phyloP scores from a whole-genome alignment of 2,329 filamentous ascomycete species.

The Elsinoe fawcettii region DNA sequence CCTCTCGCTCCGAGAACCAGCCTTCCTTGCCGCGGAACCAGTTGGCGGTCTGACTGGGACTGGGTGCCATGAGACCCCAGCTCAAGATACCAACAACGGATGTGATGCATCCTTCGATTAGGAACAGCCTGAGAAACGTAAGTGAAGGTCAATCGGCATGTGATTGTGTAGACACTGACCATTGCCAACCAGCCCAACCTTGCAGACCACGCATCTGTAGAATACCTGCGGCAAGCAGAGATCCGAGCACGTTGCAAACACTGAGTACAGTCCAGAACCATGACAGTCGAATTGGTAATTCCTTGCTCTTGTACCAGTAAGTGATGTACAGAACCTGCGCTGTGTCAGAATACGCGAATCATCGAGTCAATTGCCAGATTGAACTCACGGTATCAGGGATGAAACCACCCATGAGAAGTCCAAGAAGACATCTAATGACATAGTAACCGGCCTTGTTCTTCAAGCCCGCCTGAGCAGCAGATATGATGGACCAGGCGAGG shows the following conservation, averaged over 20 bases:
- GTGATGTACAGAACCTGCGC: conserved; percentile 30
- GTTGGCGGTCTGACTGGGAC: conserved; percentile 55
- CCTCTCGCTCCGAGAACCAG: conserved; percentile 61
- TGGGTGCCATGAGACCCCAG: conserved; percentile 51
- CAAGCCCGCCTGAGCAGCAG: conserved; percentile 25
- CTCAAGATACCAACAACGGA: conserved; percentile 49
- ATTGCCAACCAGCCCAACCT: conserved; percentile 41
- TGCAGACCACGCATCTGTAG: conserved; percentile 39
- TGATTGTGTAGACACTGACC: conserved; percentile 21
- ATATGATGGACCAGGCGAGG: conserved; percentile 20
- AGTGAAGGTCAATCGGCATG: not conserved
- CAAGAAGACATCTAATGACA: conserved; percentile 37
- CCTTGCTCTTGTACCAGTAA: conserved; percentile 67
- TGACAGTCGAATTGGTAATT: conserved; percentile 59
- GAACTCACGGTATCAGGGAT: conserved; percentile 44
- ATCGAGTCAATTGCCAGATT: not conserved
- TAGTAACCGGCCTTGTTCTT: conserved; percentile 35
- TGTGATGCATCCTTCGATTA: conserved; percentile 42
- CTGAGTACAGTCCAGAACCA: conserved; percentile 65
- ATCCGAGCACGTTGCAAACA: conserved; percentile 47
- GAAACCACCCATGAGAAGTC: conserved; percentile 44
- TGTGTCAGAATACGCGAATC: not conserved
- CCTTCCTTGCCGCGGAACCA: conserved; percentile 53
- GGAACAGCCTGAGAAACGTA: conserved; percentile 36
- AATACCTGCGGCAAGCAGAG: conserved; percentile 50